A percentile compares a stretch with the other conserved stretches of the same genome.
Conservation (phyloP, 2,329 filamentous ascomycete genomes). For the Gyromitra esculenta region DNA sequence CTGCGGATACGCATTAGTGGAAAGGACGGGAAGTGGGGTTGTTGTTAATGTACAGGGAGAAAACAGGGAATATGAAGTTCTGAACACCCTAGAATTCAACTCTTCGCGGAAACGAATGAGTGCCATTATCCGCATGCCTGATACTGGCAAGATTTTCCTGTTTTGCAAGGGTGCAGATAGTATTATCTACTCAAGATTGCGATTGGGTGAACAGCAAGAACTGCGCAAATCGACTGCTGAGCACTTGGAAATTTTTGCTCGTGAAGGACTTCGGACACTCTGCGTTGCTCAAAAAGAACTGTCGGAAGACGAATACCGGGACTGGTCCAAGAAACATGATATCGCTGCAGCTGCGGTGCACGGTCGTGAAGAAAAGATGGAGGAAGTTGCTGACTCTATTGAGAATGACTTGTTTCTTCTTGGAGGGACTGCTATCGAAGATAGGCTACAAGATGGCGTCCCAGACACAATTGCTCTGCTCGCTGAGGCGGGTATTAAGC, state of each 20-base stretch:
- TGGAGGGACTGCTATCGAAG: conserved; percentile 96
- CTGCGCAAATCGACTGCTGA: conserved; percentile 85
- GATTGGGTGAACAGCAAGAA: conserved; percentile 83
- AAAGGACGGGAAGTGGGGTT: conserved; percentile 80
- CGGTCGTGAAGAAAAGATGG: conserved; percentile 90
- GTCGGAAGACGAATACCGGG: conserved; percentile 80
- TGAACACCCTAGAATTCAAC: conserved; percentile 98
- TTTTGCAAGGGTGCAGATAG: conserved; percentile 99
- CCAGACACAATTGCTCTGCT: conserved; percentile 94
- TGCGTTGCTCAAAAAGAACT: conserved; percentile 89
- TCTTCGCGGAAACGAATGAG: conserved; percentile 98
- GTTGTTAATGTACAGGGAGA: conserved; percentile 86
- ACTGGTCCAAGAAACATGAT: conserved; percentile 88
- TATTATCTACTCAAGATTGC: conserved; percentile 92
- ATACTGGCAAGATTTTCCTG: conserved; percentile 80
- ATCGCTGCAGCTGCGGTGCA: conserved; percentile 83
- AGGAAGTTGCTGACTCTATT: conserved; percentile 86
- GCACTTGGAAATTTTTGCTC: conserved; percentile 95
- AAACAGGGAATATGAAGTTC: conserved; percentile 82
- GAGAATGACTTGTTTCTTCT: conserved; percentile 88
- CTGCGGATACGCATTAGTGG: conserved; percentile 91
- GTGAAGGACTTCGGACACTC: conserved; percentile 91
- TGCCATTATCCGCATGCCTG: conserved; percentile 92
- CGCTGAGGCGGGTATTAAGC: conserved; percentile 92
- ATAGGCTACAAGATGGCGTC: conserved; percentile 94